These are phyloP conservation scores for Ganoderma sp. DNA, from an alignment of 1,284 basidiomycete species.

Conservation along the genomic window DNA sequence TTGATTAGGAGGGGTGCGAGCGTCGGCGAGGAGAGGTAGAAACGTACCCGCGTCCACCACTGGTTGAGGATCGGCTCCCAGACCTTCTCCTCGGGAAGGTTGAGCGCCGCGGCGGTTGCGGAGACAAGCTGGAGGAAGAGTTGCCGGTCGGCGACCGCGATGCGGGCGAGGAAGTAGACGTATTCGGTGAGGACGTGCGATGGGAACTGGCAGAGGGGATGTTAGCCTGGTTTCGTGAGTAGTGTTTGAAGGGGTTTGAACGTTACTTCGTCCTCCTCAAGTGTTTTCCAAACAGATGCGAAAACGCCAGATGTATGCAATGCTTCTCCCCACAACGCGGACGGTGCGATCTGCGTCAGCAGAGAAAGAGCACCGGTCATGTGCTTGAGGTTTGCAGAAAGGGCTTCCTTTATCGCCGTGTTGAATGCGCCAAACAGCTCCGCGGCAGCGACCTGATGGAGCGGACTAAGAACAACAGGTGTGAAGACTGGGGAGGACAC, in stretches of 20 bases:
- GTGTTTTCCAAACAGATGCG: conserved; percentile 56
- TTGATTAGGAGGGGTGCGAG: background rate
- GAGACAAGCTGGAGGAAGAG: conserved; percentile 72
- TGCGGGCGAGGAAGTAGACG: conserved; percentile 72
- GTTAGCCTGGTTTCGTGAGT: conserved; percentile 7
- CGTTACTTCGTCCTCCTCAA: conserved; percentile 69
- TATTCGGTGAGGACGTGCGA: conserved; percentile 66
- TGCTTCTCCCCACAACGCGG: conserved; percentile 69
- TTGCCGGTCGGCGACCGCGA: conserved; percentile 64
- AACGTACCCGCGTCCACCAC: conserved; percentile 77
- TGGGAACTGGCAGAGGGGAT: conserved; percentile 47
- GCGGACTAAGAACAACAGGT: background rate
- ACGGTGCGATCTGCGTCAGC: conserved; percentile 65
- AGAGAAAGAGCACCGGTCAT: conserved; percentile 61
- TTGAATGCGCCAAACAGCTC: conserved; percentile 63
- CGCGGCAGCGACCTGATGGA: conserved; percentile 52
- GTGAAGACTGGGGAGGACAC: conserved; percentile 21
- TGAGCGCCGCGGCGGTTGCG: conserved; percentile 56
- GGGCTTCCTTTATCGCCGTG: conserved; percentile 54
- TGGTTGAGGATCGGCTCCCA: conserved; percentile 75
- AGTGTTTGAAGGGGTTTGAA: background rate
- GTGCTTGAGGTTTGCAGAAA: conserved; percentile 59
- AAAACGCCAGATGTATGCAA: conserved; percentile 77
- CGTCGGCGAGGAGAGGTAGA: background rate
- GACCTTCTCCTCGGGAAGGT: conserved; percentile 56